Percentiles rank a stretch among this genome's conserved stretches.
Evolutionary conservation across 495 filamentous ascomycete species (phyloP).

Genomic region (Penicillium atrosanguineum): DNA sequence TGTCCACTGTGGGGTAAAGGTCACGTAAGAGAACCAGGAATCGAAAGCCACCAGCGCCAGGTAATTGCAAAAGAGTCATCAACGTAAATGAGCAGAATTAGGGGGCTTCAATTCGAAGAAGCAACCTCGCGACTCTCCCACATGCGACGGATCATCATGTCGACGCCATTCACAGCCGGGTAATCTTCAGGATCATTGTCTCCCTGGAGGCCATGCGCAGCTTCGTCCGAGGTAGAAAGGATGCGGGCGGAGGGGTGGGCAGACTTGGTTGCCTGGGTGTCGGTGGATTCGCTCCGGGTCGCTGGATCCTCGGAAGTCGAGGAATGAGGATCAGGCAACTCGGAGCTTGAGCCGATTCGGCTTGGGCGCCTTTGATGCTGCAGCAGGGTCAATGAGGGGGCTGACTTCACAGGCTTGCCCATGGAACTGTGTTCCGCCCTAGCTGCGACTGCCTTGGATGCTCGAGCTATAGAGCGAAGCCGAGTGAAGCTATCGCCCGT

Average conservation of each 20-base stretch:
- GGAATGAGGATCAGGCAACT: conserved; percentile 23
- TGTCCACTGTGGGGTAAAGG: neutral
- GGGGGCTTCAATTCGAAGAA: conserved; percentile 25
- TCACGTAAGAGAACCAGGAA: neutral
- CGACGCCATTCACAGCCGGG: conserved; percentile 25
- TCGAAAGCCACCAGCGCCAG: conserved; percentile 7
- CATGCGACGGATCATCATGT: conserved; percentile 48
- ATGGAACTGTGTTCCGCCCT: conserved; percentile 22
- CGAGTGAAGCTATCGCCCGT: conserved; percentile 43
- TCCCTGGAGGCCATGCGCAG: conserved; percentile 15
- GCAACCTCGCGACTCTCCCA: conserved; percentile 49
- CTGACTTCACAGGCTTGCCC: conserved; percentile 39
- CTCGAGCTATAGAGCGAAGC: conserved; percentile 28
- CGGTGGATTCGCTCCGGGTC: conserved; percentile 33
- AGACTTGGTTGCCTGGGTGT: conserved; percentile 22
- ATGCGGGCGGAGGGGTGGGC: conserved; percentile 40
- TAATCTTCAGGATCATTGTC: conserved; percentile 30
- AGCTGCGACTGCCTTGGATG: conserved; percentile 15
- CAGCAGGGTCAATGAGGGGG: conserved; percentile 35
- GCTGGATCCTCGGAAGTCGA: conserved; percentile 27
- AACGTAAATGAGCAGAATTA: conserved; percentile 6
- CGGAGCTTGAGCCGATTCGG: conserved; percentile 21
- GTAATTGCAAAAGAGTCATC: conserved; percentile 14
- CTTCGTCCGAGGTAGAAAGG: conserved; percentile 43
- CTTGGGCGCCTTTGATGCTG: conserved; percentile 24